Evolutionary conservation across 495 filamentous ascomycete species (phyloP).

Genomic region (Hypoxylon trugodes): DNA sequence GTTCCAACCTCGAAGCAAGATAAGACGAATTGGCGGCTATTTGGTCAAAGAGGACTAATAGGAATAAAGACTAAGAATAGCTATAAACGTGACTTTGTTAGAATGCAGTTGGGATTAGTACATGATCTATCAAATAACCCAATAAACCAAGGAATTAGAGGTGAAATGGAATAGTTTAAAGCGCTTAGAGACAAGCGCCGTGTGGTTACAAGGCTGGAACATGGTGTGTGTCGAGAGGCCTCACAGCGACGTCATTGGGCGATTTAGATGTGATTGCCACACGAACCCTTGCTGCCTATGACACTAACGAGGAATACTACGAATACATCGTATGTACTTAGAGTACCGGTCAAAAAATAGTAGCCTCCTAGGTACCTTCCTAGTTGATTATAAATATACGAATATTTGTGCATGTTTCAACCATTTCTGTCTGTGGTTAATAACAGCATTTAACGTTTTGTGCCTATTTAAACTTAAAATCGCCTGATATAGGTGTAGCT

Average conservation of each 20-base stretch:
- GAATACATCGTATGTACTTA: too few relatives aligned
- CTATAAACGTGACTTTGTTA: background rate
- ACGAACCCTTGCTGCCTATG: background rate
- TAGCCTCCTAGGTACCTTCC: conserved; percentile 3
- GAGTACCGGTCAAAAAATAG: background rate
- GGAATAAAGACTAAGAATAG: conserved; percentile 18
- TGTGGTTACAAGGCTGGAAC: conserved; percentile 36
- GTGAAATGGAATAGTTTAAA: conserved; percentile 10
- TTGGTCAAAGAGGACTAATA: background rate
- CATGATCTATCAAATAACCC: conserved; percentile 1
- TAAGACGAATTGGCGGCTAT: conserved; percentile 15
- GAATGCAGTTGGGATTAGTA: conserved; percentile 14
- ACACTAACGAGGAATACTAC: too few relatives aligned
- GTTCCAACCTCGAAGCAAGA: conserved; percentile 12
- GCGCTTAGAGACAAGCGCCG: conserved; percentile 41
- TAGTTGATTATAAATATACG: too few relatives aligned
- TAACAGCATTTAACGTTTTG: too few relatives aligned
- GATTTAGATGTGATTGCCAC: conserved; percentile 32
- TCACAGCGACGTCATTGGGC: conserved; percentile 40
- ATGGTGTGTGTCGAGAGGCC: conserved; percentile 29
- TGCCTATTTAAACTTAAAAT: too few relatives aligned
- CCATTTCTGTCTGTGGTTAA: too few relatives aligned
- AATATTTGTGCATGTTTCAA: too few relatives aligned
- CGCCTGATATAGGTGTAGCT: too few relatives aligned
- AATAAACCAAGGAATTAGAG: too few relatives aligned